Percentiles rank a stretch among this genome's conserved stretches.
Evolutionary conservation across 2,329 filamentous ascomycete species (phyloP).

Genomic region (Tolypocladium tropicale): DNA sequence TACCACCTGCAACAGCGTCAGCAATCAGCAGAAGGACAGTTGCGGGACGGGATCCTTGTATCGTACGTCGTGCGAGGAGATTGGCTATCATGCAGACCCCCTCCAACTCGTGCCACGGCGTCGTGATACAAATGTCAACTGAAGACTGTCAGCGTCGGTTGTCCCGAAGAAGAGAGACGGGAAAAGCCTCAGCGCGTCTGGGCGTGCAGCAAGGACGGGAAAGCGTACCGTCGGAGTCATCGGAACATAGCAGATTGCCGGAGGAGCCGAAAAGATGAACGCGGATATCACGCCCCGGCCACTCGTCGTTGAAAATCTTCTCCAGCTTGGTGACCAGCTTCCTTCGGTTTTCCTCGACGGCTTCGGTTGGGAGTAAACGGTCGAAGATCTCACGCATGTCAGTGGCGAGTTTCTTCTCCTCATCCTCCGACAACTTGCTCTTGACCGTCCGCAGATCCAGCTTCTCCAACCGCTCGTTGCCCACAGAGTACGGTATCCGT

Average conservation of each 20-base stretch:
- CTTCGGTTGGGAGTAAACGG: conserved; percentile 68
- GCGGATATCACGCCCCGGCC: conserved; percentile 81
- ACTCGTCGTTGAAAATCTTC: conserved; percentile 77
- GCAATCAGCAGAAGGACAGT: conserved; percentile 18
- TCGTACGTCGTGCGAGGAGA: conserved; percentile 73
- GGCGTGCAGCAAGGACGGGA: neutral
- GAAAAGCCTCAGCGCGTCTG: conserved; percentile 5
- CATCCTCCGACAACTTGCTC: conserved; percentile 57
- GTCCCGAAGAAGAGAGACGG: neutral
- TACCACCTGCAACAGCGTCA: conserved; percentile 58
- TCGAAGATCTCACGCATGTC: conserved; percentile 84
- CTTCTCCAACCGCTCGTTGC: conserved; percentile 66
- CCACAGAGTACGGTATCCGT: conserved; percentile 85
- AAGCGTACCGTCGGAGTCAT: conserved; percentile 85
- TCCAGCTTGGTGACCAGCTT: conserved; percentile 81
- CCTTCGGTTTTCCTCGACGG: conserved; percentile 66
- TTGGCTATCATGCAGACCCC: conserved; percentile 85
- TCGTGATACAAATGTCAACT: conserved; percentile 98
- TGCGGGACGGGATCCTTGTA: neutral
- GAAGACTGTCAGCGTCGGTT: conserved; percentile 17
- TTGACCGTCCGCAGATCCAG: conserved; percentile 64
- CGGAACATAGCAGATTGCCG: conserved; percentile 87
- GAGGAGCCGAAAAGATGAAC: conserved; percentile 98
- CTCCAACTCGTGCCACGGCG: conserved; percentile 76
- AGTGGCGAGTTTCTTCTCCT: conserved; percentile 63